These are phyloP conservation scores for Hericium erinaceus DNA, from an alignment of 768 basidiomycete genomes.

Conservation along the genomic window DNA sequence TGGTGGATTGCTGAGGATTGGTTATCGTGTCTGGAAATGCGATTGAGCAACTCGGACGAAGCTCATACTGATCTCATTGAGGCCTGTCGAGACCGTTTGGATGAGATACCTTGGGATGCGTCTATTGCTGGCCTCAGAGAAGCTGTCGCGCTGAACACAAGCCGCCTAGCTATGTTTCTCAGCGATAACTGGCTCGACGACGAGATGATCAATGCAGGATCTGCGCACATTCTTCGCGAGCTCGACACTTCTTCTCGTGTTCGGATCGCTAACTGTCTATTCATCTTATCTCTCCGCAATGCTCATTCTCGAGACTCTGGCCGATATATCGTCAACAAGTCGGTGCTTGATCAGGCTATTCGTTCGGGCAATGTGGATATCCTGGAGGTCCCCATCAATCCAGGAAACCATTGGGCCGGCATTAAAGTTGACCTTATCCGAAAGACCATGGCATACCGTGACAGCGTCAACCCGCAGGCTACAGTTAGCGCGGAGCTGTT, in stretches of 20 bases:
- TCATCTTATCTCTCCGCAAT: background rate
- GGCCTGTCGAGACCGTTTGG: background rate
- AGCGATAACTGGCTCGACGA: conserved; percentile 4
- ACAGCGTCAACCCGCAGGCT: background rate
- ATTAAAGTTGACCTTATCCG: conserved; percentile 1
- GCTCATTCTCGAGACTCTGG: no score
- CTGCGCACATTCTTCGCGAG: background rate
- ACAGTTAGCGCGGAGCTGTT: background rate
- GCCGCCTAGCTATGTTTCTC: background rate
- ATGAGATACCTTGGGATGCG: background rate
- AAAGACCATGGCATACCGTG: conserved; percentile 1
- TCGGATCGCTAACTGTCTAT: background rate
- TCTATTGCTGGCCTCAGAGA: background rate
- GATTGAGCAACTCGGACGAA: no score
- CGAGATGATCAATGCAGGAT: conserved; percentile 5
- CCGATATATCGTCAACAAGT: no score
- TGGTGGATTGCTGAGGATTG: no score
- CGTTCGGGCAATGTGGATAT: background rate
- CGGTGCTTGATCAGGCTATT: no score
- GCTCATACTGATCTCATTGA: background rate
- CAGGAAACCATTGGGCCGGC: conserved; percentile 2
- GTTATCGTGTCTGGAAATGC: no score
- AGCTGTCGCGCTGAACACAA: background rate
- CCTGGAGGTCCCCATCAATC: conserved; percentile 1
- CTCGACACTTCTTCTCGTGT: background rate